These are phyloP conservation scores for Cyberlindnera xishuangbannaensis DNA, from an alignment of 805 yeast genomes.

Conservation along the genomic window DNA sequence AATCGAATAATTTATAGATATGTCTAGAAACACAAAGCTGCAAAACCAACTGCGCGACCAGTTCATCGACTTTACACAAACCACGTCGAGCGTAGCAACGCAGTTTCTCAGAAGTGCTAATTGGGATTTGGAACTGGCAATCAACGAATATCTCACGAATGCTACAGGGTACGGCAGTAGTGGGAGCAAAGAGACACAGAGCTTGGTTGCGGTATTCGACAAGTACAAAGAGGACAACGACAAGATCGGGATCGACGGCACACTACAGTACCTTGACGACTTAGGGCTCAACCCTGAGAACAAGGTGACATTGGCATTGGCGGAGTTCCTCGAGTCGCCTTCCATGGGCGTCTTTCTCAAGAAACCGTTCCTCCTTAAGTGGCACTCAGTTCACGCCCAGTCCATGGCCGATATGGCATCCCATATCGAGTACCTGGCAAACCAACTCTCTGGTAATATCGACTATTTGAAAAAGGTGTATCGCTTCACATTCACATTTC, in stretches of 20 bases:
- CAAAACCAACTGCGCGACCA: conserved; percentile 25
- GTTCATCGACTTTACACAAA: conserved; percentile 25
- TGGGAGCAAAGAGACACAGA: conserved; percentile 12
- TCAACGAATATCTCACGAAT: conserved; percentile 22
- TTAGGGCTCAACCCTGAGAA: conserved; percentile 73
- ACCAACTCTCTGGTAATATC: conserved; percentile 29
- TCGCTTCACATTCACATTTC: conserved; percentile 62
- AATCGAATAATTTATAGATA: no score
- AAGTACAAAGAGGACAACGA: conserved; percentile 19
- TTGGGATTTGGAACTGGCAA: conserved; percentile 25
- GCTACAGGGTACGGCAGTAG: conserved; percentile 13
- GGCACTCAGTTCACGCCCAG: conserved; percentile 36
- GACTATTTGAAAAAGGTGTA: conserved; percentile 54
- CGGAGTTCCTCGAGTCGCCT: conserved; percentile 63
- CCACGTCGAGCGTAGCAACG: conserved; percentile 21
- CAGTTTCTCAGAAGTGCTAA: conserved; percentile 17
- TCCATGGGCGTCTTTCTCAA: conserved; percentile 54
- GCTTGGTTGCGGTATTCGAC: conserved; percentile 16
- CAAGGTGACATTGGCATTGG: conserved; percentile 59
- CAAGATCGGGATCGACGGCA: conserved; percentile 72
- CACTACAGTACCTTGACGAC: conserved; percentile 61
- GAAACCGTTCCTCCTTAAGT: conserved; percentile 47
- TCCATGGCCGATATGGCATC: conserved; percentile 43
- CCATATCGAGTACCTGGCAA: conserved; percentile 29
- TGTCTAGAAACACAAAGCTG: conserved; percentile 17